Conservation (phyloP, 805 yeast species). For the Metschnikowia kunwiensis region DNA sequence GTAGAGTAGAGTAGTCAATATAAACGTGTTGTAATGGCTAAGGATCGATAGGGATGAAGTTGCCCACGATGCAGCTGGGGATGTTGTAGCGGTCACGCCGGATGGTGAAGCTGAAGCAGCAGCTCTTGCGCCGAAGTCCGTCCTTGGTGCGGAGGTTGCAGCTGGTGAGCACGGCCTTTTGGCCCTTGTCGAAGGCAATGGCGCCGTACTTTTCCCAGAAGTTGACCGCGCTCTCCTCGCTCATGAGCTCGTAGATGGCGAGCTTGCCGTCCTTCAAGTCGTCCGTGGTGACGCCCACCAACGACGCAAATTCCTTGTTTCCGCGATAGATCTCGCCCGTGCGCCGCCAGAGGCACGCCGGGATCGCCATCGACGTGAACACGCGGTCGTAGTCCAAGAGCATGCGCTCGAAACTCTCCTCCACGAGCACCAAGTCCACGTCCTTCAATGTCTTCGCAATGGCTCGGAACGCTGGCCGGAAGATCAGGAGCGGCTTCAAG, state of each 20-base stretch:
- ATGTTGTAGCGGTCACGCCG: conserved; percentile 90
- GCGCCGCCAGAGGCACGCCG: conserved; percentile 95
- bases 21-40: too few relatives aligned
- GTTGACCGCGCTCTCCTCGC: conserved; percentile 92
- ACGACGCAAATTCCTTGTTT: conserved; percentile 90
- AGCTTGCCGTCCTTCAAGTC: conserved; percentile 88
- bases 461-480: conserved; percentile 90
- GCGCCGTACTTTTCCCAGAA: conserved; percentile 98
- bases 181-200: conserved; percentile 92
- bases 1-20: too few relatives aligned
- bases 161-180: conserved; percentile 89
- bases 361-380: conserved; percentile 95
- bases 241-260: conserved; percentile 91
- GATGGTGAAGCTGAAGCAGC: conserved; percentile 93
- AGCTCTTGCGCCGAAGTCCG: conserved; percentile 73
- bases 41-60: conserved; percentile 77
- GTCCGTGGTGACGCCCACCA: conserved; percentile 86
- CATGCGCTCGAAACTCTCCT: conserved; percentile 93
- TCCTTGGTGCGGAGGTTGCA: conserved; percentile 83
- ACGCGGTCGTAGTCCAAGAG: conserved; percentile 89
- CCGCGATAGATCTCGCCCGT: conserved; percentile 96
- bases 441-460: conserved; percentile 88
- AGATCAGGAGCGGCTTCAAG: conserved; percentile 76
- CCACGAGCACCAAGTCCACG: conserved; percentile 86
- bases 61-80: conserved; percentile 94